Evolutionary conservation across 345 rosid species (phyloP).

Genomic region (Citrus mangshanensis): DNA sequence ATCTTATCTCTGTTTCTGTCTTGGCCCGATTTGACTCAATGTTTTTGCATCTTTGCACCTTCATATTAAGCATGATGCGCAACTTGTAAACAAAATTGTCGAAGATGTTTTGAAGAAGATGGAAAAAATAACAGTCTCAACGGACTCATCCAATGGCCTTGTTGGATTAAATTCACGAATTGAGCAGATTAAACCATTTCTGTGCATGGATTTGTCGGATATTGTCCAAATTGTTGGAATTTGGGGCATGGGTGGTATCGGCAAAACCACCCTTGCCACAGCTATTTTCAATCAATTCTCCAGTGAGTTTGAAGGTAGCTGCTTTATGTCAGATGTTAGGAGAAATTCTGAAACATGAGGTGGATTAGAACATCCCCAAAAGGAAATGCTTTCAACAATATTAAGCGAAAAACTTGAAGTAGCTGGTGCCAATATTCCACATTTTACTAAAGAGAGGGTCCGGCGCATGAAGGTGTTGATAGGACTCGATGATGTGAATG

Average conservation of each 20-base stretch:
- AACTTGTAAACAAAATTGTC: too few relatives aligned
- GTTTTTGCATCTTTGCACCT: too few relatives aligned
- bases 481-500: not conserved
- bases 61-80: fast-evolving
- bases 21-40: too few relatives aligned
- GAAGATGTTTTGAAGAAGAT: too few relatives aligned
- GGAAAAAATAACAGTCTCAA: too few relatives aligned
- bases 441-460: not conserved
- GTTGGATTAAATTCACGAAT: not conserved
- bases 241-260: not conserved
- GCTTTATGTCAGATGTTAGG: not conserved
- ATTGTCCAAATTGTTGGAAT: not conserved
- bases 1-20: too few relatives aligned
- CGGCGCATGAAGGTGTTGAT: not conserved
- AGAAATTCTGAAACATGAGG: not conserved
- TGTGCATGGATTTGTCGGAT: not conserved
- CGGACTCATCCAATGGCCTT: too few relatives aligned
- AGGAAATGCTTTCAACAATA: not conserved
- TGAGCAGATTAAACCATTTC: not conserved
- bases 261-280: not conserved
- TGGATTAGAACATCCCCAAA: not conserved
- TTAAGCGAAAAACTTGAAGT: not conserved
- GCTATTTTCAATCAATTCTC: not conserved
- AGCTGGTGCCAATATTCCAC: not conserved
- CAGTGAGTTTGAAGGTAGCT: not conserved